Percentiles rank a stretch among this genome's conserved stretches.
These are phyloP conservation scores for Phlebiopsis flavidoalba DNA, from an alignment of 768 basidiomycete species.

Conservation along the genomic window DNA sequence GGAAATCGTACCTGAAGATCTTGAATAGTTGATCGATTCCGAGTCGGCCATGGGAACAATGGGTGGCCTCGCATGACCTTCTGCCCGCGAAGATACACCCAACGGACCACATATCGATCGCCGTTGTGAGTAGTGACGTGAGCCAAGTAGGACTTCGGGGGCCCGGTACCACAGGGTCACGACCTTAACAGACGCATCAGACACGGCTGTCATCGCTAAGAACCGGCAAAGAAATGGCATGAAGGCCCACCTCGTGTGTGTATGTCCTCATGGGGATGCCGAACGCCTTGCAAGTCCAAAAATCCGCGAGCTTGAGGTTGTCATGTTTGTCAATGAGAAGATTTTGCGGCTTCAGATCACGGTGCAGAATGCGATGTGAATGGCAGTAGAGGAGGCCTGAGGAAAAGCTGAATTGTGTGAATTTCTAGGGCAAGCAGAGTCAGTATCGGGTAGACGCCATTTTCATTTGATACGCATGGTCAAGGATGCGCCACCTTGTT, in stretches of 20 bases:
- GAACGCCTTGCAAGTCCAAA: constrained; percentile 92
- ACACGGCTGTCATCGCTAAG: not conserved
- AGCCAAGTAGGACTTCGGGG: constrained; percentile 93
- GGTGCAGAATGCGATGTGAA: constrained; percentile 92
- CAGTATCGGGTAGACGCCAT: constrained; percentile 6
- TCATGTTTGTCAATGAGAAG: constrained; percentile 84
- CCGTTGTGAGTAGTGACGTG: constrained; percentile 95
- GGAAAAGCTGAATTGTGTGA: constrained; percentile 89
- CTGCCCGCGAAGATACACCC: constrained; percentile 98
- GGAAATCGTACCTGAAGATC: constrained; percentile 79
- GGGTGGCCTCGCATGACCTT: constrained; percentile 92
- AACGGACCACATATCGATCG: constrained; percentile 99
- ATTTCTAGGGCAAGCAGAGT: constrained; percentile 61
- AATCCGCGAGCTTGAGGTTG: constrained; percentile 95
- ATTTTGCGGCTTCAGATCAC: constrained; percentile 96
- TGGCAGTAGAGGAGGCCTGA: constrained; percentile 93
- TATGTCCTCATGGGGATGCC: constrained; percentile 99
- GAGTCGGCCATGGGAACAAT: constrained; percentile 98
- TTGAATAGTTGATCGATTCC: constrained; percentile 99
- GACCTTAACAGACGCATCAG: constrained; percentile 50
- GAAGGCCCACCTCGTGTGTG: constrained; percentile 85
- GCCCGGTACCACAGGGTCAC: constrained; percentile 99
- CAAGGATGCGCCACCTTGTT: not conserved
- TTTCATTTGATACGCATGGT: not conserved
- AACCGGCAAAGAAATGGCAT: not conserved